A percentile compares a stretch with the other conserved stretches of the same genome.
These are phyloP conservation scores for Tetrastigma voinierianum DNA, from an alignment of 164 flowering plant genomes.

Conservation along the genomic window DNA sequence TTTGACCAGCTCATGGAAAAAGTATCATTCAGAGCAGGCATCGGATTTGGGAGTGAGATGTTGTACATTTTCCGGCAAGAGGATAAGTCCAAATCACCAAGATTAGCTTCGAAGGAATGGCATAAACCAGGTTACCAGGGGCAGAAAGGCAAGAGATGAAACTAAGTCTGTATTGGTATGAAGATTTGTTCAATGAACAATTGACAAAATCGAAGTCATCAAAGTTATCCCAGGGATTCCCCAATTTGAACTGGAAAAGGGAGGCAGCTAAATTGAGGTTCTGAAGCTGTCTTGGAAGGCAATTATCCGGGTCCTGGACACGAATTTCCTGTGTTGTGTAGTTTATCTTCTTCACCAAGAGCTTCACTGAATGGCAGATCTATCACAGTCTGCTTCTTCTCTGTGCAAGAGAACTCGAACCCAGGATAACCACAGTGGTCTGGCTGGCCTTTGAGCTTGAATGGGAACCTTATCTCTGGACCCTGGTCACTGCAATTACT, in stretches of 20 bases:
- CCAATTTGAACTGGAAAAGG: constrained; percentile 2
- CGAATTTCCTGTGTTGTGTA: constrained; percentile 14
- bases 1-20: too few species aligned
- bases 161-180: too few species aligned
- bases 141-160: too few species aligned
- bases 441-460: constrained; percentile 20
- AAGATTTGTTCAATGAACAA: neutral
- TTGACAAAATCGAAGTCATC: constrained; percentile 11
- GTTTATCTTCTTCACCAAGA: constrained; percentile 14
- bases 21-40: too few species aligned
- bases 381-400: constrained; percentile 9
- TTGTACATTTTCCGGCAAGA: too few species aligned
- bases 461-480: constrained; percentile 23
- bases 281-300: constrained; percentile 12
- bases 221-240: neutral
- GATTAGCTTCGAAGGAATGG: too few species aligned
- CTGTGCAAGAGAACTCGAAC: constrained; percentile 24
- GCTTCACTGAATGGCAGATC: constrained; percentile 20
- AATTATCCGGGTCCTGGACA: constrained; percentile 6
- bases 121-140: too few species aligned
- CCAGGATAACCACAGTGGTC: constrained; percentile 32
- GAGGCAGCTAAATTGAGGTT: constrained; percentile 8
- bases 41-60: too few species aligned
- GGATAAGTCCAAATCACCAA: too few species aligned
- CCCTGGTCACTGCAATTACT: too few species aligned